Percentiles rank a stretch among this genome's conserved stretches.
phyloP scores from a whole-genome alignment of 371 early-diverging fungal species.

The Mucor plumbeus region DNA sequence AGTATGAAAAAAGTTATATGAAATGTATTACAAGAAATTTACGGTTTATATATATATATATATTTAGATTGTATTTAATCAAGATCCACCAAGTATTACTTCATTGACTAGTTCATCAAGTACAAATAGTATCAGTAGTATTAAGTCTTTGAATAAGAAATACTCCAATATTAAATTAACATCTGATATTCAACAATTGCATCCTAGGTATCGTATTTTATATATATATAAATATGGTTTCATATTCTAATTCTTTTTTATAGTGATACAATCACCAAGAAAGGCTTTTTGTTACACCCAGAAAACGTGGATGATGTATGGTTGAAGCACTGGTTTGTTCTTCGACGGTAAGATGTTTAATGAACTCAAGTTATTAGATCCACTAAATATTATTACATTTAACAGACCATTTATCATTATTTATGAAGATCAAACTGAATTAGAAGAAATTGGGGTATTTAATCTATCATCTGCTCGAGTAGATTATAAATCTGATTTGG shows the following conservation, averaged over 20 bases:
- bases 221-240: conserved; percentile 24
- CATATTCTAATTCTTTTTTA: conserved; percentile 41
- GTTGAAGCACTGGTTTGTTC: conserved; percentile 45
- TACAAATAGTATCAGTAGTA: conserved; percentile 11
- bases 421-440: conserved; percentile 62
- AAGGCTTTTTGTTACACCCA: conserved; percentile 56
- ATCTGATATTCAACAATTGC: conserved; percentile 34
- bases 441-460: conserved; percentile 67
- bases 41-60: background rate
- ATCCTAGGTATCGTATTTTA: conserved; percentile 22
- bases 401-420: conserved; percentile 76
- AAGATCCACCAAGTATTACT: conserved; percentile 33
- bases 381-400: background rate
- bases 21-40: background rate
- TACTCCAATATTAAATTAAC: conserved; percentile 24
- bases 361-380: background rate
- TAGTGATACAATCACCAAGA: conserved; percentile 60
- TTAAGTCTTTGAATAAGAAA: conserved; percentile 18
- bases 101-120: conserved; percentile 21
- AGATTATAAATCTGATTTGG: conserved; percentile 63
- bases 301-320: conserved; percentile 39
- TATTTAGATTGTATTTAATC: conserved; percentile 30
- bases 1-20: conserved; percentile 28
- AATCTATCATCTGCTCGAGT: conserved; percentile 70
- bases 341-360: conserved; percentile 38